Base-by-base conservation (phyloP, 148 eudicot species). In the Diospyros kaki region DNA sequence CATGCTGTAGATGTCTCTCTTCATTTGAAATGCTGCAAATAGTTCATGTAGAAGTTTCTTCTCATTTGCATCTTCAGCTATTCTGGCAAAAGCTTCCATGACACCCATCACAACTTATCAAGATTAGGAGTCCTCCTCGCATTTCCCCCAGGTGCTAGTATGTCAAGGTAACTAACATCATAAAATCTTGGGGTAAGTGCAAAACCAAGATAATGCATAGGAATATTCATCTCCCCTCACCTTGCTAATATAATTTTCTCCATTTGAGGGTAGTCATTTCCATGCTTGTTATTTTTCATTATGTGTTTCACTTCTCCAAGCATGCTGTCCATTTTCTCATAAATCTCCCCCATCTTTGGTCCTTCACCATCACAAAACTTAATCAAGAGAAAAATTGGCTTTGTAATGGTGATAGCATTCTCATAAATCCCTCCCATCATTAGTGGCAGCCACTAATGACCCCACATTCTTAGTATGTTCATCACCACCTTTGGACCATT, bases 251-350 rank as follows among this genome's bases (percentile, higher is more conserved):
- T 39, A 60, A 69, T 77, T 46, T 38, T 9, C 43, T 60, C 48
- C 48, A 77, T 63, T 51, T 5, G n/a, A 1, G 5, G 17, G 6
- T 12, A 61, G 15, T 61, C 51, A n/a, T 2, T 18, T 4, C 11
- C 11, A 53, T 60, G 41, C 5, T 48, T 28, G 1, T 53, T 17
- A 8, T 42, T 38, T 14, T 15, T 58, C 14, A 60, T 58, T 1
- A 28, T 62, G 18, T 72, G 66, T 58, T 28, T 58, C 6, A 72
- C 60, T 54, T 82, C 75, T 1, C 81, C 80, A 2, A 85, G 11
- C 75, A 77, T 73, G 5, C 46, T 43, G 61, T 84, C 83, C 73
- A 79, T 81, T 9, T 17, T 76, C 51, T 81, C 84, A 65, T 79
- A 81, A 4, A 76, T 50, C 4, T 76, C 80, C 1, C 78, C 78